Conservation (phyloP, 345 rosid species). For the Aegle marmelos region DNA sequence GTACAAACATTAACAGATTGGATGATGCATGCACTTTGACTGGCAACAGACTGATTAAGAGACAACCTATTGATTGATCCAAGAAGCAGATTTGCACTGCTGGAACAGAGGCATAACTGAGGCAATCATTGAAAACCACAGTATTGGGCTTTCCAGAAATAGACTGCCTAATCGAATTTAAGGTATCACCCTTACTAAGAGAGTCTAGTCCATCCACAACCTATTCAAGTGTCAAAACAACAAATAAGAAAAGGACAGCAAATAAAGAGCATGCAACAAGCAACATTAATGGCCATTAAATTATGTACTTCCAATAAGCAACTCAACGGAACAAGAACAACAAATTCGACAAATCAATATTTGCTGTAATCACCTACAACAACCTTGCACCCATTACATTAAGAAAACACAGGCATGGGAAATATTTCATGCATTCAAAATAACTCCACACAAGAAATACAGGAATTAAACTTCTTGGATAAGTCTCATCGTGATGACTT, state of each 20-base stretch:
- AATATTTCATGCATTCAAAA: neutral
- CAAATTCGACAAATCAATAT: neutral
- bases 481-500: neutral
- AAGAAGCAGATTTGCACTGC: conserved; percentile 40
- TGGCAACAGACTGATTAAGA: conserved; percentile 37
- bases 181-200: conserved; percentile 31
- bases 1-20: conserved; percentile 46
- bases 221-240: conserved; percentile 33
- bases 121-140: conserved; percentile 48
- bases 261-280: neutral
- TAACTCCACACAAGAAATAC: neutral
- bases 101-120: conserved; percentile 18
- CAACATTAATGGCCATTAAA: neutral
- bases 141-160: conserved; percentile 54
- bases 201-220: conserved; percentile 63
- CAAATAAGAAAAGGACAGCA: conserved; percentile 2
- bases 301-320: neutral
- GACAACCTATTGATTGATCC: conserved; percentile 46
- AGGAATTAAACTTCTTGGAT: neutral
- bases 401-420: neutral
- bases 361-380: neutral
- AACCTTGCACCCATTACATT: neutral
- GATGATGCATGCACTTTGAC: conserved; percentile 48
- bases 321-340: neutral
- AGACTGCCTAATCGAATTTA: conserved; percentile 54